Percentiles rank a stretch among this genome's conserved stretches.
Conservation (phyloP, 1,284 basidiomycete species). For the Sporisorium scitamineum region DNA sequence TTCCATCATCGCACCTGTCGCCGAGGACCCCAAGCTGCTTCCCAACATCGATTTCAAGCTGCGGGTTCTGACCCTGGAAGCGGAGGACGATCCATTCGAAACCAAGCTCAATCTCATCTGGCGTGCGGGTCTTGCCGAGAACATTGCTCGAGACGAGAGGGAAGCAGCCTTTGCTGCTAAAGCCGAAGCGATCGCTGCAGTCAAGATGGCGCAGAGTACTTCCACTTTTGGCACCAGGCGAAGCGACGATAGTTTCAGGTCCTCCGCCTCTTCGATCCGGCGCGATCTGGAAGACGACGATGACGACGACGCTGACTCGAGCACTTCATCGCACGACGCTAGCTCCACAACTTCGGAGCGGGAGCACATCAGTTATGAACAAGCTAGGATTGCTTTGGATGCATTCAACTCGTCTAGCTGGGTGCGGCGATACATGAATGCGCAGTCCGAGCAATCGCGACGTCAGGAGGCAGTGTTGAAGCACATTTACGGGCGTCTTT, state of each 20-base stretch:
- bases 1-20: conserved; percentile 60
- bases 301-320: conserved; percentile 5
- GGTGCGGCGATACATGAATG: conserved; percentile 71
- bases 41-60: conserved; percentile 76
- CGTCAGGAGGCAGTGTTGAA: conserved; percentile 71
- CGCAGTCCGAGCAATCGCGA: conserved; percentile 70
- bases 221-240: conserved; percentile 36
- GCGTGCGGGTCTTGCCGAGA: conserved; percentile 81
- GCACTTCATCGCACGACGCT: conserved; percentile 19
- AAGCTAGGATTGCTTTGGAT: conserved; percentile 81
- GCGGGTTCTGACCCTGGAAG: conserved; percentile 77
- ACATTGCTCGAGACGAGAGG: conserved; percentile 79
- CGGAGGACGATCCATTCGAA: conserved; percentile 90
- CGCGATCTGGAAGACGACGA: conserved; percentile 16
- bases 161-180: conserved; percentile 86
- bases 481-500: conserved; percentile 64
- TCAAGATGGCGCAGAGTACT: conserved; percentile 69
- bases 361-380: conserved; percentile 67
- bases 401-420: conserved; percentile 84
- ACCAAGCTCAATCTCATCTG: conserved; percentile 82
- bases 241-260: conserved; percentile 13
- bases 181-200: conserved; percentile 71
- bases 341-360: conserved; percentile 12
- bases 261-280: conserved; percentile 2
- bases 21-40: conserved; percentile 65